Evolutionary conservation across 1,139 yeast species (phyloP).

Genomic region (Martiniozyma asiatica): DNA sequence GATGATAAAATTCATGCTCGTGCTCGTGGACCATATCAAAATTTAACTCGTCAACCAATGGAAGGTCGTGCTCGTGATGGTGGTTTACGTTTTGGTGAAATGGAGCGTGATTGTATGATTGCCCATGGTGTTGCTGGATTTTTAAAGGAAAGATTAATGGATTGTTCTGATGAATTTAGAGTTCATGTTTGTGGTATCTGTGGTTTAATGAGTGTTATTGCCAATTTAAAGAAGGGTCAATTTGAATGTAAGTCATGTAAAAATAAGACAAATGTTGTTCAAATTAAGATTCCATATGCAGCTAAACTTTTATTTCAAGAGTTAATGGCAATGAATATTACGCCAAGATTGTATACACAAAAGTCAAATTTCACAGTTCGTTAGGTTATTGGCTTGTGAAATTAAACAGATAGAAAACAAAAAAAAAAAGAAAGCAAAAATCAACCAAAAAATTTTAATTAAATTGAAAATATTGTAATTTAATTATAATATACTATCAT

Average conservation of each 20-base stretch:
- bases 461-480: not conserved
- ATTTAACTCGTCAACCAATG: conserved; percentile 95
- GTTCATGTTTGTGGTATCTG: conserved; percentile 97
- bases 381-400: too few species aligned
- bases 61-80: conserved; percentile 99
- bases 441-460: not conserved
- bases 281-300: conserved; percentile 94
- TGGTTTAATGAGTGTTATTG: conserved; percentile 96
- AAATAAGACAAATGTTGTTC: conserved; percentile 95
- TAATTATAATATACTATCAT: conserved; percentile 1
- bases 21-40: conserved; percentile 99
- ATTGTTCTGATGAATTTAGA: conserved; percentile 96
- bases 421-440: too few species aligned
- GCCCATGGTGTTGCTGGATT: conserved; percentile 99
- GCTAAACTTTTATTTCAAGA: conserved; percentile 95
- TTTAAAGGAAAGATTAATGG: conserved; percentile 94
- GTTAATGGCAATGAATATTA: conserved; percentile 96
- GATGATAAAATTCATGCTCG: conserved; percentile 99
- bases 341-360: conserved; percentile 72
- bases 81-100: conserved; percentile 98
- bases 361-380: conserved; percentile 21
- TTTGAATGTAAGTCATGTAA: conserved; percentile 98
- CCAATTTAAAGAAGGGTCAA: conserved; percentile 91
- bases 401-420: too few species aligned
- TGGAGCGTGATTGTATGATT: conserved; percentile 99